Percentiles rank a stretch among this genome's conserved stretches.
These are phyloP conservation scores for Nicotiana undulata DNA, from an alignment of 257 asterid genomes.

Conservation along the genomic window DNA sequence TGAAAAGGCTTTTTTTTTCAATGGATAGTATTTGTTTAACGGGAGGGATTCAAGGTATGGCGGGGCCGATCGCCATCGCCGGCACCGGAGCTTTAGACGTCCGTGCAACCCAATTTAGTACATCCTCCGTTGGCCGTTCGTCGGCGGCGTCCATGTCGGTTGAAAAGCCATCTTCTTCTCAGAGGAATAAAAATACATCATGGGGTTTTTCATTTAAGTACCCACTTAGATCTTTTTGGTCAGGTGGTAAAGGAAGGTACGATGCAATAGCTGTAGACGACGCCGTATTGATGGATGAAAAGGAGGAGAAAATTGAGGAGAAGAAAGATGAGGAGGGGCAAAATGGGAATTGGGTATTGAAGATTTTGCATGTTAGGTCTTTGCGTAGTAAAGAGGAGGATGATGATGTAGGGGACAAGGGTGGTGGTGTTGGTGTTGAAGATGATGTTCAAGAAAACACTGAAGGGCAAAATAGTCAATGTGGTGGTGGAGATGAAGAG, in stretches of 20 bases:
- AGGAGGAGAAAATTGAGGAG: slow-evolving; percentile 24
- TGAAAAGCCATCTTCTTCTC: slow-evolving; percentile 33
- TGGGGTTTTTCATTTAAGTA: slow-evolving; percentile 77
- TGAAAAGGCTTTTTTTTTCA: neutral
- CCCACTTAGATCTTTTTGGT: slow-evolving; percentile 76
- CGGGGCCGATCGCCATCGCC: slow-evolving; percentile 42
- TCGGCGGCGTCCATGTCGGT: slow-evolving; percentile 37
- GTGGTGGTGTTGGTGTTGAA: slow-evolving; percentile 17
- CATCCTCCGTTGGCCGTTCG: slow-evolving; percentile 16
- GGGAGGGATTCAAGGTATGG: slow-evolving; percentile 57
- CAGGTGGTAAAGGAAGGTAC: slow-evolving; percentile 35
- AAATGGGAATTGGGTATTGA: slow-evolving; percentile 56
- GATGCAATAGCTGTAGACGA: slow-evolving; percentile 59
- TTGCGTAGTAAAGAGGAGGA: slow-evolving; percentile 47
- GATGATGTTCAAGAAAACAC: neutral
- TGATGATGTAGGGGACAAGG: slow-evolving; percentile 18
- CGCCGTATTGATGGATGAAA: slow-evolving; percentile 54
- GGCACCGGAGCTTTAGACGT: slow-evolving; percentile 42
- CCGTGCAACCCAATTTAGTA: slow-evolving; percentile 31
- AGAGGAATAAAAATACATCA: slow-evolving; percentile 33
- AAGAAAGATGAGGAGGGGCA: slow-evolving; percentile 17
- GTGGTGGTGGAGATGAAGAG: slow-evolving; percentile 26
- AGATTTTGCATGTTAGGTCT: slow-evolving; percentile 61
- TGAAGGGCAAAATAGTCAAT: neutral
- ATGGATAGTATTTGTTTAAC: slow-evolving; percentile 80